Evolutionary conservation across 1,284 basidiomycete genomes (phyloP), one percentile per base, ranked within the genome.

Genomic region (Ustilago trichophora): DNA sequence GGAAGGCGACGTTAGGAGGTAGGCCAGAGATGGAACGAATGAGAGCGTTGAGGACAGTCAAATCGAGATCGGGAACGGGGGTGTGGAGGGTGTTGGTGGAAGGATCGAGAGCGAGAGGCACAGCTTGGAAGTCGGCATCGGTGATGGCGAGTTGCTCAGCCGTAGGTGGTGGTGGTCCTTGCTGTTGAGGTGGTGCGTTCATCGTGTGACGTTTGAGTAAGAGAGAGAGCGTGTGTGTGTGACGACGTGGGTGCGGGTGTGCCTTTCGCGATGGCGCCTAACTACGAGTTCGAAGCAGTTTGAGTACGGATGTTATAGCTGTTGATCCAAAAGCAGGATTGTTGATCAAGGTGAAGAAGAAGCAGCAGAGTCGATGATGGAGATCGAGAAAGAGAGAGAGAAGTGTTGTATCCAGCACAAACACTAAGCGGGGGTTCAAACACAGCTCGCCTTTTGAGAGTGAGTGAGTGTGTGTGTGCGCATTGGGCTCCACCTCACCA

Each of bases 41-140:
- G 19, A 81, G 69, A n/a, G 78, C 74, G 40, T 80, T 81, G 46
- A 81, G 65, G 26, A 81, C 48, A n/a, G 63, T 62, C 5, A 78
- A 56, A 49, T 81, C 78, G 38, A 76, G 66, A 7, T 45, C 62
- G 9, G 70, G 51, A 9, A 72, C 66, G 27, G 69, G 72, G 0
- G 58, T 60, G 12, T 42, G 27, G 9, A 77, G 60, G 7, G 51
- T 67, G 5, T 35, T 38, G 3, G 68, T 45, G 31, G 60, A 49
- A 24, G 71, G 36, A 35, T 78, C 73, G 19, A 76, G 46, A 3
- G 46, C 48, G n/a, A 78, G 59, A 1, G 72, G 65, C 0, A 78
- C 68, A 10, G 47, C 55, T 26, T 65, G 55, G 59, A 78, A 78
- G 15, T 31, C 40, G 10, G 74, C 65, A 35, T 78, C 76, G 35